Base-by-base conservation (phyloP, 129 eudicot species). In the Centrapalus pauciflorus region DNA sequence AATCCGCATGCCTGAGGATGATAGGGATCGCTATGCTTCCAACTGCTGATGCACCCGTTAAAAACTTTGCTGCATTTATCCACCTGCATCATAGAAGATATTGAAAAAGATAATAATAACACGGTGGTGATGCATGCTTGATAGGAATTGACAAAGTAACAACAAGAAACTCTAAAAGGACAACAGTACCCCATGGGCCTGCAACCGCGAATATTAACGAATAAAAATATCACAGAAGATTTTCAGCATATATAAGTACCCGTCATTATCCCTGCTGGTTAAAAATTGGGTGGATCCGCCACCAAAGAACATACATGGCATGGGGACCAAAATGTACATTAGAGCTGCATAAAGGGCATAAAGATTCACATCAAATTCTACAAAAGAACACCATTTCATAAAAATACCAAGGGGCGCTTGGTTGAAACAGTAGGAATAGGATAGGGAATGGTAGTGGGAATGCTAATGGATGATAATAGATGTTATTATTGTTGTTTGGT, bases 1-100 rank as follows among this genome's bases (percentile, higher is more conserved):
- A 27, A 74, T 77, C 79, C 3, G 98, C 98, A 43, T 93, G 98
- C 77, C 85, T 79, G 8, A 93, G 83, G 45, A 93, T 93, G 27
- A 88, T 84, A 20, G 98, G 98, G 33, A 93, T 93, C 17, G 98
- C 98, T 81, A 93, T 34, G 69, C 98, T 93, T 32, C 98, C 98
- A 9, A 93, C 95, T 4, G 98, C 79, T 10, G 98, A 93, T 6
- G 98, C 98, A 59, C 98, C 98, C 32, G 98, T 88, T 62, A 93
- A 73, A 70, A 93, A 93, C 72, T 93, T 93, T 7, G 98, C 98
- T 13, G 92, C 98, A 76, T 85, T 85, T 28, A 88, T 66, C 98
- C 98, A 93, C 49, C 98, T 93, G 86, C 59, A 67, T 60, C n/a
- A 13, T 29, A 49, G 30, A 30, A 75, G n/a, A n/a, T n/a, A n/a